Evolutionary conservation across 2,329 filamentous ascomycete genomes (phyloP).

Genomic region (Diplodia mutila): DNA sequence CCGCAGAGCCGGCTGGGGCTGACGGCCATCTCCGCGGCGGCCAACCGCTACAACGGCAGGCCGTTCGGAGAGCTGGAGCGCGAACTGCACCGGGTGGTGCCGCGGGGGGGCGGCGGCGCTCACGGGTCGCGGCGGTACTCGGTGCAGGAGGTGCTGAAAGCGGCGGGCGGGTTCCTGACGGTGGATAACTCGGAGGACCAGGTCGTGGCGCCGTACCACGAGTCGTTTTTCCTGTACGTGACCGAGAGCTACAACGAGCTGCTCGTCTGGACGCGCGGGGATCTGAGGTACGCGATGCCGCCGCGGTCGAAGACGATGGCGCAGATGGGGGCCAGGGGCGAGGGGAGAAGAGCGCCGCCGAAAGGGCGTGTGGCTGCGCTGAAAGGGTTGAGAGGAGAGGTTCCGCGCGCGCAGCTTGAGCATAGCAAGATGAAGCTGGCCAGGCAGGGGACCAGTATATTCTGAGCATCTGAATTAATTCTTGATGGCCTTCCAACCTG

Average conservation of each 20-base stretch:
- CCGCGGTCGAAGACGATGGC: background rate
- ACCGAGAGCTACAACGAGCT: background rate
- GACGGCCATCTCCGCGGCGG: conserved; percentile 14
- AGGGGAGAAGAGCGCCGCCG: background rate
- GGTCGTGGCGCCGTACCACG: background rate
- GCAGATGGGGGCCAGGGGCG: background rate
- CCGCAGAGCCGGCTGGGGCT: conserved; percentile 5
- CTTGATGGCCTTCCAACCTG: background rate
- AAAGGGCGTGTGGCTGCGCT: background rate
- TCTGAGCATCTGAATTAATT: background rate
- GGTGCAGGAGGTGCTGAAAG: background rate
- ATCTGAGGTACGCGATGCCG: background rate
- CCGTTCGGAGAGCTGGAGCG: background rate
- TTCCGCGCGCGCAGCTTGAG: background rate
- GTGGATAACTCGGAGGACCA: background rate
- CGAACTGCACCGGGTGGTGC: background rate
- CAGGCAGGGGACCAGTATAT: background rate
- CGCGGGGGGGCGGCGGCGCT: background rate
- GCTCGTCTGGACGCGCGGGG: background rate
- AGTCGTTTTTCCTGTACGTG: background rate
- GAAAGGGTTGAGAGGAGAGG: background rate
- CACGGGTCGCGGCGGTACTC: background rate
- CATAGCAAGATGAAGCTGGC: background rate
- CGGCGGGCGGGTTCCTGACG: background rate
- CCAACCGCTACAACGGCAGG: background rate